These are phyloP conservation scores for Dichotomopilus funicola DNA, from an alignment of 2,329 filamentous ascomycete species.

Conservation along the genomic window DNA sequence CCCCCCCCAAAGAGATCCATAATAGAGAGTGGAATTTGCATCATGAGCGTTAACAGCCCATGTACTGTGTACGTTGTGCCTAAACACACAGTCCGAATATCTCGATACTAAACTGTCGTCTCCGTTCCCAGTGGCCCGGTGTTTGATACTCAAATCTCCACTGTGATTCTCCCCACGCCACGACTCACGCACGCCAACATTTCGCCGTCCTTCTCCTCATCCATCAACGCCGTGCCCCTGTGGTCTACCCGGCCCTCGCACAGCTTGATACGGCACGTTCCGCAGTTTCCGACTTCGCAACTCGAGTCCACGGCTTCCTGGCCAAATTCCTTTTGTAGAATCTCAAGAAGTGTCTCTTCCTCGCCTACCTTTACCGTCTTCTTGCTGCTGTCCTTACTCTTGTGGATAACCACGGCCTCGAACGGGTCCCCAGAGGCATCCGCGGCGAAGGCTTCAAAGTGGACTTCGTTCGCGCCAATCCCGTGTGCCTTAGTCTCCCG, in stretches of 20 bases:
- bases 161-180: conserved; percentile 42
- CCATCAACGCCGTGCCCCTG: conserved; percentile 40
- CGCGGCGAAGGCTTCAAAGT: conserved; percentile 54
- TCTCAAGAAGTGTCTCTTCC: conserved; percentile 46
- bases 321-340: conserved; percentile 37
- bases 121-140: background rate
- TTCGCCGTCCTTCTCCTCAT: conserved; percentile 37
- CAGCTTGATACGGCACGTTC: conserved; percentile 43
- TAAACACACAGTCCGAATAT: background rate
- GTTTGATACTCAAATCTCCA: conserved; percentile 34
- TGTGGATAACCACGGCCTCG: conserved; percentile 45
- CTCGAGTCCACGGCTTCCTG: conserved; percentile 36
- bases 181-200: conserved; percentile 50
- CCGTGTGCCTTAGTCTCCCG: conserved; percentile 35
- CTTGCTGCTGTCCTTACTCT: conserved; percentile 28
- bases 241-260: conserved; percentile 41
- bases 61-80: too few species aligned
- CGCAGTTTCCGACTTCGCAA: conserved; percentile 50
- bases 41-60: too few species aligned
- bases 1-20: too few species aligned
- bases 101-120: background rate
- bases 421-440: conserved; percentile 53
- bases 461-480: conserved; percentile 45
- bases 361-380: conserved; percentile 39
- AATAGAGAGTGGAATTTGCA: too few species aligned